Evolutionary conservation across 805 yeast genomes (phyloP), one percentile per base, ranked within the genome.

Genomic region (Lipomyces lipofer): DNA sequence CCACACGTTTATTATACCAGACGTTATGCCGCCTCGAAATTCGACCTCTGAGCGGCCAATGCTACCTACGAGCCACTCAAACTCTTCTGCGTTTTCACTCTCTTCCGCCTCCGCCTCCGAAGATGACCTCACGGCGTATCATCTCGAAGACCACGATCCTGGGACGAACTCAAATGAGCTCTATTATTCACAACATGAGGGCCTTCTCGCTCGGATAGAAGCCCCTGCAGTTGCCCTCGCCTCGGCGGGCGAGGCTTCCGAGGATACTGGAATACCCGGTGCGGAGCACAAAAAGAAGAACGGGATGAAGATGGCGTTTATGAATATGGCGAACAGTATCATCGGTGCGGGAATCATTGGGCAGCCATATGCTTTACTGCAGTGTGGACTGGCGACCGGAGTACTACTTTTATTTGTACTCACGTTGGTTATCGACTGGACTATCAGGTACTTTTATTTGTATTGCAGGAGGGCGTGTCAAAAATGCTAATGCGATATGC

Each of bases 291-390:
- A 49, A 36, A 30, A 33, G 36, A 81, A 80, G 62, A 81, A 87
- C 1, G 78, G 76, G 38, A 76, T 91, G 78, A 80, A 78, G 54
- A 86, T 86, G 88, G 97, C 97, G 4, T 90, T 91, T 66, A 87
- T 91, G 95, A 92, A 92, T 70, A 90, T 91, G 96, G 95, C 97
- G 8, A 91, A 91, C 70, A 85, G 95, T 17, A 92, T 92, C 57
- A 75, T 92, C 5, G 98, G 98, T 0, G 97, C 98, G 0, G 98
- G 98, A 2, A 88, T 92, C 50, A 88, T 92, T 29, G 96, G 97
- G 1, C 95, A 90, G 60, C 95, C 98, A 1, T 86, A 84, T 60
- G 97, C 97, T 0, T 81, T 91, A 64, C 75, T 78, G 43, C 88
- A 90, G 64, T 78, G 88, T 17, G 98, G 98, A 0, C 69, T 92